phyloP scores from a whole-genome alignment of 148 eudicot species.

The Spergularia bocconei region DNA sequence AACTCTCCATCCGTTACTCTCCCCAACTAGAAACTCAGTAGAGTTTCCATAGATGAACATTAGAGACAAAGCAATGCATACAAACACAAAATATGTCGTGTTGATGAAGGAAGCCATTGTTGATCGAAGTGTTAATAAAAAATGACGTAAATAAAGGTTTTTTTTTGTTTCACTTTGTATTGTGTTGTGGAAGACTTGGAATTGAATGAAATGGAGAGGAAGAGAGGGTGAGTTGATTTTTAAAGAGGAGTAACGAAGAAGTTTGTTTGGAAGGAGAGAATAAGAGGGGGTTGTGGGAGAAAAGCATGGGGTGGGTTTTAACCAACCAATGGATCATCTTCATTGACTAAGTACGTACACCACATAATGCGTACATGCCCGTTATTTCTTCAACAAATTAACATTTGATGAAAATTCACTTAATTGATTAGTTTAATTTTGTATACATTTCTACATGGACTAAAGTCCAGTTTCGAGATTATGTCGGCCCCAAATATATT shows the following conservation, averaged over 20 bases:
- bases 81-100: background rate
- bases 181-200: background rate
- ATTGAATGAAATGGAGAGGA: background rate
- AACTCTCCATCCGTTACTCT: conserved; percentile 43
- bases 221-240: background rate
- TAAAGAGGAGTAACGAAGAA: background rate
- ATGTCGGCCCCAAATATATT: too few species aligned
- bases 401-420: too few species aligned
- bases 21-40: conserved; percentile 51
- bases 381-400: too few species aligned
- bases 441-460: too few species aligned
- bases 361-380: too few species aligned
- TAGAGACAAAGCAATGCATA: conserved; percentile 17
- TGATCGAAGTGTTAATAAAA: background rate
- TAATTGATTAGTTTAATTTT: too few species aligned
- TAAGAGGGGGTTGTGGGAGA: conserved; percentile 13
- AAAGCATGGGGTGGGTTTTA: conserved; percentile 11
- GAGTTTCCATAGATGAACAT: conserved; percentile 18
- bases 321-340: background rate
- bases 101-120: conserved; percentile 8
- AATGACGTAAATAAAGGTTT: background rate
- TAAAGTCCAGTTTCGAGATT: too few species aligned
- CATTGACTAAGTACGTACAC: conserved; percentile 9
- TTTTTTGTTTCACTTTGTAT: background rate
- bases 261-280: conserved; percentile 5